Evolutionary conservation across 257 asterid species (phyloP), one percentile per base, ranked within the genome.

Genomic region (Fraxinus pennsylvanica): DNA sequence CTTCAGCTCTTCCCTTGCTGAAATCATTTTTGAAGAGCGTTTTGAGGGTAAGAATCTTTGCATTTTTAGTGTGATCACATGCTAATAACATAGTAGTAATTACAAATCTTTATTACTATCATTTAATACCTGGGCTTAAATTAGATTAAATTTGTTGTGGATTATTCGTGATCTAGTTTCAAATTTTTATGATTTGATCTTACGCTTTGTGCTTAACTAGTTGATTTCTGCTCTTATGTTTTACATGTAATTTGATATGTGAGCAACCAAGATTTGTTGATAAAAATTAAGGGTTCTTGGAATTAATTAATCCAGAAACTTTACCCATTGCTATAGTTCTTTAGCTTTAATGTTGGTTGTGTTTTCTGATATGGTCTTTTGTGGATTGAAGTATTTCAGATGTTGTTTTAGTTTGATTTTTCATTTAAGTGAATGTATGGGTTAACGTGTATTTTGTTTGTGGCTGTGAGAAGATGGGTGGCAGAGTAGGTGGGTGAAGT

Each of bases 401-500:
- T 67, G 52, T 33, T 68, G 3, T 59, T 57, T 33, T 74, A 27
- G 15, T 32, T 41, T 50, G 19, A 38, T 3, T 67, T 39, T 72
- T 25, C 29, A 41, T 54, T 29, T 9, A 6, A 45, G 39, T 13
- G 69, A 25, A 19, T 19, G 68, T 68, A 39, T 22, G 54, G 2
- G 63, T 67, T 50, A 41, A 75, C 39, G 63, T 63, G 3, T 36
- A 9, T 69, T 9, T 61, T 79, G 45, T 6, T 72, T 22, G 63
- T 72, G 61, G 61, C 35, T 75, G 65, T 77, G 84, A 77, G 73
- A 81, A 91, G 98, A 90, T 85, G 98, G 96, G 81, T 93, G 99
- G 98, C 92, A 87, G 81, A 89, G 86, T 72, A 84, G 91, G 74
- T 95, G 99, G 98, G 97, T 95, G 85, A 90, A 33, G 86, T 95